These are phyloP conservation scores for Capsicum baccatum DNA, from an alignment of 257 asterid genomes.

Conservation along the genomic window DNA sequence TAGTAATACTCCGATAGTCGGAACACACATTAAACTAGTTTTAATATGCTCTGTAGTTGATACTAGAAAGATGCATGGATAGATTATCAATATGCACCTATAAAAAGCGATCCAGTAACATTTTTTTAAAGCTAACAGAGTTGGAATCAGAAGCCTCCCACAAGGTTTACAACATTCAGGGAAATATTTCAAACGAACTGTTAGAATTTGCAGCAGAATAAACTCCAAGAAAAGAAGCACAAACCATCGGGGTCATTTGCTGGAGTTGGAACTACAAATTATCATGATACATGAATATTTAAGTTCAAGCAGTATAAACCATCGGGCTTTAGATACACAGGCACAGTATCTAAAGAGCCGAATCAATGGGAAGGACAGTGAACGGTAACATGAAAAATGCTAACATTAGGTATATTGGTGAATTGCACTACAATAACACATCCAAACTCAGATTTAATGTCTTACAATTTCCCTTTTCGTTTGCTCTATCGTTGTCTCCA, in stretches of 20 bases:
- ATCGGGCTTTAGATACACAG: neutral
- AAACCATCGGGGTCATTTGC: neutral
- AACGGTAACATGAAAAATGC: neutral
- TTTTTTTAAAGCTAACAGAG: neutral
- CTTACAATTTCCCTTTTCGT: slow-evolving; percentile 75
- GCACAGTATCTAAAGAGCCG: neutral
- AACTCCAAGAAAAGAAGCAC: slow-evolving; percentile 21
- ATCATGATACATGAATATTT: neutral
- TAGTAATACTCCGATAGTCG: neutral
- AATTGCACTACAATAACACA: neutral
- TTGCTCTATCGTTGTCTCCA: slow-evolving; percentile 81
- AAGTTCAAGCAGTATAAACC: neutral
- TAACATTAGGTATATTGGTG: neutral
- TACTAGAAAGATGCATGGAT: neutral
- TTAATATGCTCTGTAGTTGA: neutral
- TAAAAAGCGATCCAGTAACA: neutral
- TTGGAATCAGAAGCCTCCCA: neutral
- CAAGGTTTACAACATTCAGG: neutral
- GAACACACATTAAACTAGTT: neutral
- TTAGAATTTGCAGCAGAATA: neutral
- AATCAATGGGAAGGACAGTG: neutral
- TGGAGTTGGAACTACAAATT: neutral
- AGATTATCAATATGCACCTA: neutral
- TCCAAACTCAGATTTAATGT: slow-evolving; percentile 29
- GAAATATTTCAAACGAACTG: neutral